These are phyloP conservation scores for Verticillium tricorpus DNA, from an alignment of 2,329 filamentous ascomycete genomes.

Conservation along the genomic window DNA sequence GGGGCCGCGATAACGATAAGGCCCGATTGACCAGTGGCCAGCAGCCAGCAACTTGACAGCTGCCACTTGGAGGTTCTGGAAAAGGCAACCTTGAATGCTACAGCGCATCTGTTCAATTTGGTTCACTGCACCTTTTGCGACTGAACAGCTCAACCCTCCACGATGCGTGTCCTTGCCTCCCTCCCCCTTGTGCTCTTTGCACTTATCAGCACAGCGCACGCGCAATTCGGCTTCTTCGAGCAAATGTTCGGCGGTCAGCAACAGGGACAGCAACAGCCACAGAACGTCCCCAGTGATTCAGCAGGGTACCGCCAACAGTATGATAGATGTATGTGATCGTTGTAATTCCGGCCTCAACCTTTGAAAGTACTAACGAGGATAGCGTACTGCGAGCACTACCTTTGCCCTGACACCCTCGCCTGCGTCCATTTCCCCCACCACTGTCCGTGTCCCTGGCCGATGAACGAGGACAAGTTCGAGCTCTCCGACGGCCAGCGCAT, in stretches of 20 bases:
- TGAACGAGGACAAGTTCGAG: conserved; percentile 74
- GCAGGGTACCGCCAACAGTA: conserved; percentile 71
- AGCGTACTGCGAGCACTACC: conserved; percentile 89
- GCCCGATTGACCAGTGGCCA: neutral
- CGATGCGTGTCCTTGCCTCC: conserved; percentile 24
- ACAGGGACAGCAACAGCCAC: conserved; percentile 55
- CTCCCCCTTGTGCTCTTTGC: conserved; percentile 47
- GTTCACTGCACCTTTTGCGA: neutral
- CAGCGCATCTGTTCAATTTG: neutral
- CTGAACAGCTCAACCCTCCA: conserved; percentile 6
- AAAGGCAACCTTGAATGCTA: neutral
- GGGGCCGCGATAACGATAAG: conserved; percentile 18
- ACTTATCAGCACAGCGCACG: conserved; percentile 56
- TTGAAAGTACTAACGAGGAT: neutral
- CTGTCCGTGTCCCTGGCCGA: conserved; percentile 83
- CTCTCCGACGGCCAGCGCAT: conserved; percentile 66
- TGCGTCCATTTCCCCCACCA: conserved; percentile 97
- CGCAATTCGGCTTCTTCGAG: conserved; percentile 97
- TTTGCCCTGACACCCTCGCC: conserved; percentile 89
- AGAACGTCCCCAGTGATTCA: conserved; percentile 83
- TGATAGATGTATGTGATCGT: conserved; percentile 51
- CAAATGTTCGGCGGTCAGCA: conserved; percentile 74
- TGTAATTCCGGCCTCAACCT: neutral
- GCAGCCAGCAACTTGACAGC: neutral
- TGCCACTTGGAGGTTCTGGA: neutral